Percentiles rank a stretch among this genome's conserved stretches.
phyloP scores from a whole-genome alignment of 371 early-diverging fungal genomes.

The Catenaria anguillulae region DNA sequence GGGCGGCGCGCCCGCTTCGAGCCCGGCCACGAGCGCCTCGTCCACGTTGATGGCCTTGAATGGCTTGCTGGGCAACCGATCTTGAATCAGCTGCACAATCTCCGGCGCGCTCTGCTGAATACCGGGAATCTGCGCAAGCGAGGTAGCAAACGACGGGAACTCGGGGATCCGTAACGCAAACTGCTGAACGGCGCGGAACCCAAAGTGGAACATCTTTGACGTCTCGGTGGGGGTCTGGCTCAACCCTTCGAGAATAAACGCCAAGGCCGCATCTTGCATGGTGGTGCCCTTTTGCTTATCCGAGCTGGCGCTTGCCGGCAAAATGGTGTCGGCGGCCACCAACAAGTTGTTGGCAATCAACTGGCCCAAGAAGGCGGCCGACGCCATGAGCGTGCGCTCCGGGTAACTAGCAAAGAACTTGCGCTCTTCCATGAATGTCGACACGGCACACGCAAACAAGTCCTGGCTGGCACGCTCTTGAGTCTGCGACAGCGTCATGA shows the following conservation, averaged over 20 bases:
- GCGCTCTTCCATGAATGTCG: constrained; percentile 84
- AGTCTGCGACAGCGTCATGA: constrained; percentile 50
- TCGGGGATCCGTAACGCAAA: constrained; percentile 67
- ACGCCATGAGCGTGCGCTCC: constrained; percentile 74
- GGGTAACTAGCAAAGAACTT: constrained; percentile 86
- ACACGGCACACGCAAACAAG: constrained; percentile 64
- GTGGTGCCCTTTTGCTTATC: not conserved
- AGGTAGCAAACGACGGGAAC: constrained; percentile 77
- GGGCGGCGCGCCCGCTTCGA: constrained; percentile 18
- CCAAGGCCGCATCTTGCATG: constrained; percentile 33
- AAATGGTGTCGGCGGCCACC: constrained; percentile 49
- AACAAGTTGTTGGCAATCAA: constrained; percentile 73
- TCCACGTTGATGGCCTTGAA: not conserved
- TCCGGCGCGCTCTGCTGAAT: constrained; percentile 64
- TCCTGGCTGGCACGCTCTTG: constrained; percentile 50
- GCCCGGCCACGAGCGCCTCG: not conserved
- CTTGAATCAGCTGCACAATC: constrained; percentile 23
- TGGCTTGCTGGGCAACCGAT: constrained; percentile 9
- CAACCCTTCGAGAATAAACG: constrained; percentile 70
- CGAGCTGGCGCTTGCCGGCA: too few relatives aligned
- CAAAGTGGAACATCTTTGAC: constrained; percentile 79
- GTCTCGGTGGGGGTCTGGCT: constrained; percentile 44
- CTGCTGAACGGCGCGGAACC: constrained; percentile 65
- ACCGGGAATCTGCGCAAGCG: constrained; percentile 59
- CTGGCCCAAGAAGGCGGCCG: constrained; percentile 73